Evolutionary conservation across 1,139 yeast genomes (phyloP), one percentile per base, ranked within the genome.

Genomic region (Hyphopichia fennica): DNA sequence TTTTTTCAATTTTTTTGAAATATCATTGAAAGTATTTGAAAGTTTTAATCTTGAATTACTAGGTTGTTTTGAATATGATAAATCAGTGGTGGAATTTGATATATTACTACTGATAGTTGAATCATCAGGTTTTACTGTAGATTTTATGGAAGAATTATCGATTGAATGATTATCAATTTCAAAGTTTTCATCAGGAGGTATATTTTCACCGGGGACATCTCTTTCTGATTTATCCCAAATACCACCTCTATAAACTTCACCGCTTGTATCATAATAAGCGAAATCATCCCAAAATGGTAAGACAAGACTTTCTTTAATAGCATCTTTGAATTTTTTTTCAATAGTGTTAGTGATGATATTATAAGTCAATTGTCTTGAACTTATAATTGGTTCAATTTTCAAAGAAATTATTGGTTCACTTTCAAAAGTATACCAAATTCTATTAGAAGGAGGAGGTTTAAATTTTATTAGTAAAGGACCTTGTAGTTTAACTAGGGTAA

Each of bases 371-470:
- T 87, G 89, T 45, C 95, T 75, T 3, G 95, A 81, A 50, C 96
- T 87, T 17, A 93, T 88, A 13, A 89, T 79, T 0, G 99, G 99
- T 58, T 90, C 97, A 39, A 90, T 83, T 31, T 77, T 81, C 48
- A 93, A 62, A 45, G 81, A 84, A 61, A 91, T 65, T 14, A 75
- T 71, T 0, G 99, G 99, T 74, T 85, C 89, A 7, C 75, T 63
- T 50, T 84, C 89, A 61, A 90, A 93, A 2, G 89, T 81, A 57
- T 89, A 93, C 99, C 99, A 93, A 1, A 93, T 56, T 52, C 98
- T 75, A 45, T 82, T 84, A 3, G 96, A 83, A 13, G 99, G 98
- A 1, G 96, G 96, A 0, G 95, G 89, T 57, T 93, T 93, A 34
- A 91, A 62, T 41, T 78, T 71, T 23, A 91, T 57, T 1, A 86